These are phyloP conservation scores for Monilinia fructicola DNA, from an alignment of 2,329 filamentous ascomycete species.

Conservation along the genomic window DNA sequence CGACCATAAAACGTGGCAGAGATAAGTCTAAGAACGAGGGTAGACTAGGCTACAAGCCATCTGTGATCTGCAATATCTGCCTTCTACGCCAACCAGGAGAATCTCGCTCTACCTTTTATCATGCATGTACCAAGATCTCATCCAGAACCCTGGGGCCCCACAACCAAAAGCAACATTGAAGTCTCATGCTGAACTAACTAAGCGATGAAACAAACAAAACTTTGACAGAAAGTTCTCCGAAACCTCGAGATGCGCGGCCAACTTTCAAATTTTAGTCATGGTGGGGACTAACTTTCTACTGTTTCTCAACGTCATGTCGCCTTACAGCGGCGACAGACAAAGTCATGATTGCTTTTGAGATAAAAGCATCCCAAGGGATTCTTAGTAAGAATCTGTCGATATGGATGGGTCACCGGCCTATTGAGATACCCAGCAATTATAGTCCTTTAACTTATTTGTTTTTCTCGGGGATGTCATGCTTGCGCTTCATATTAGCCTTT, in stretches of 20 bases:
- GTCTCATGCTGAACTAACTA: not conserved
- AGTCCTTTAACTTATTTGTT: not conserved
- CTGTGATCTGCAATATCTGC: not conserved
- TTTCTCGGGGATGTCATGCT: too few species aligned
- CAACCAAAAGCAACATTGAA: not conserved
- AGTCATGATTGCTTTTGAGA: not conserved
- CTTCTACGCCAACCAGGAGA: not conserved
- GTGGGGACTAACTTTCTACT: not conserved
- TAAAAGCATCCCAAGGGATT: not conserved
- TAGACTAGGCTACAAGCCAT: not conserved
- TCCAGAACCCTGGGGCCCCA: not conserved
- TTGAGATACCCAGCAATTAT: not conserved
- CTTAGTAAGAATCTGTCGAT: not conserved
- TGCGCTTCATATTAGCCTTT: not conserved
- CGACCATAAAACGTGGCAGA: too few species aligned
- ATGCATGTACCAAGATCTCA: not conserved
- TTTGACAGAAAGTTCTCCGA: not conserved
- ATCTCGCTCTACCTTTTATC: not conserved
- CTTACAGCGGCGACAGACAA: not conserved
- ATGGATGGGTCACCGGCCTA: not conserved
- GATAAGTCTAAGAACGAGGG: not conserved
- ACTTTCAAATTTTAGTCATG: not conserved
- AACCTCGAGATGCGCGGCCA: not conserved
- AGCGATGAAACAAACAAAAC: not conserved
- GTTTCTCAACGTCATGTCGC: not conserved